A percentile compares a stretch with the other conserved stretches of the same genome.
phyloP scores from a whole-genome alignment of 495 filamentous ascomycete species.

The Penicillium chermesinum region DNA sequence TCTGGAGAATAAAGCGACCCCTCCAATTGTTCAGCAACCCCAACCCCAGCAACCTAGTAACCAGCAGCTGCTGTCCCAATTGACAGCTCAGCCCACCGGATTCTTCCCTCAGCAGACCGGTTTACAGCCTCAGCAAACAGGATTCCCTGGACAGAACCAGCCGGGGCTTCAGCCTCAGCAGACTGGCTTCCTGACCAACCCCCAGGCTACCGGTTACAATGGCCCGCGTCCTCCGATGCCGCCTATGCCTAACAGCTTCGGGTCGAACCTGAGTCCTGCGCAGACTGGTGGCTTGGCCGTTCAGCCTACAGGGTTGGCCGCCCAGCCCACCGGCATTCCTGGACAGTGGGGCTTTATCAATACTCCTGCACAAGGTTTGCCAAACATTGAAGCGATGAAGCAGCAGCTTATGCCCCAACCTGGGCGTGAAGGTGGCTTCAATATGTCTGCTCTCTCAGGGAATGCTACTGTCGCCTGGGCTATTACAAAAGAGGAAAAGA shows the following conservation, averaged over 20 bases:
- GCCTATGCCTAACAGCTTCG: conserved; percentile 86
- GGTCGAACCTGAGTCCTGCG: conserved; percentile 58
- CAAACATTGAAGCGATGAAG: conserved; percentile 89
- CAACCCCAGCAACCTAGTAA: conserved; percentile 75
- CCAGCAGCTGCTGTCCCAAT: conserved; percentile 68
- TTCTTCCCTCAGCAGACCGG: conserved; percentile 56
- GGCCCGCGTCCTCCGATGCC: conserved; percentile 89
- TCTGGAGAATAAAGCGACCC: conserved; percentile 57
- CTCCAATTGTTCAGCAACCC: conserved; percentile 78
- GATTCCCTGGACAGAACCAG: conserved; percentile 38
- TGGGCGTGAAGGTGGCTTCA: conserved; percentile 87
- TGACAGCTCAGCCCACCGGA: conserved; percentile 65
- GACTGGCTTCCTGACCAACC: conserved; percentile 47
- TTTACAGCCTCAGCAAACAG: conserved; percentile 47
- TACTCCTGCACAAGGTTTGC: conserved; percentile 80
- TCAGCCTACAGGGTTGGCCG: conserved; percentile 57
- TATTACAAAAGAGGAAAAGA: conserved; percentile 98
- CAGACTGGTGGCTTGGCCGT: conserved; percentile 51
- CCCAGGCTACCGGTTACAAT: conserved; percentile 58
- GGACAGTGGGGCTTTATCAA: conserved; percentile 99
- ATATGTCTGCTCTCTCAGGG: conserved; percentile 79
- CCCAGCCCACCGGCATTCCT: conserved; percentile 92
- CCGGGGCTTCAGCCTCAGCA: conserved; percentile 43
- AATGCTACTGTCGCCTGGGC: conserved; percentile 98
- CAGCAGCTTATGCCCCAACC: conserved; percentile 98